Conservation (phyloP, 129 eudicot genomes). For the Centrapalus pauciflorus region DNA sequence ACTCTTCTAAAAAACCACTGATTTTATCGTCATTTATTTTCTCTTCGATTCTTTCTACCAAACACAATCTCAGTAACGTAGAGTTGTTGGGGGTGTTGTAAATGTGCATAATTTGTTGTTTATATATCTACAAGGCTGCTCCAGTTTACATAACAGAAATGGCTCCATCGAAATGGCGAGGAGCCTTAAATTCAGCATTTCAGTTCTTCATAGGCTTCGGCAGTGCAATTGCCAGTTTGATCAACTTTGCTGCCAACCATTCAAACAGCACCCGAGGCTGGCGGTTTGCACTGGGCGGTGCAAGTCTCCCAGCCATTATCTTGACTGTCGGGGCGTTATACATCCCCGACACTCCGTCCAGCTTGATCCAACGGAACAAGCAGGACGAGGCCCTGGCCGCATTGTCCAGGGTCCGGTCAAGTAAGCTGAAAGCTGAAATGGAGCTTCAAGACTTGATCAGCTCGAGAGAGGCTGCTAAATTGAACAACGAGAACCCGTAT, state of each 20-base stretch:
- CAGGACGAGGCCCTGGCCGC: constrained; percentile 27
- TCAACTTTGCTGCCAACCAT: constrained; percentile 25
- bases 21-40: no score
- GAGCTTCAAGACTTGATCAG: constrained; percentile 35
- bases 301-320: constrained; percentile 31
- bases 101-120: neutral
- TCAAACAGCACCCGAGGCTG: constrained; percentile 23
- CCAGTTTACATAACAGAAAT: constrained; percentile 48
- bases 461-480: constrained; percentile 10
- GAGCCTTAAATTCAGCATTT: constrained; percentile 38
- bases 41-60: no score
- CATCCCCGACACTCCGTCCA: constrained; percentile 45
- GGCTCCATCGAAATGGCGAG: constrained; percentile 57
- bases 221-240: constrained; percentile 16
- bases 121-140: constrained; percentile 37
- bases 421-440: constrained; percentile 19
- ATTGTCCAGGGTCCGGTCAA: constrained; percentile 31
- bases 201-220: constrained; percentile 39
- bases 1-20: no score
- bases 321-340: constrained; percentile 30
- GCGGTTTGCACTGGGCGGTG: constrained; percentile 38
- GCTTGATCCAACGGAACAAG: constrained; percentile 43
- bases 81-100: no score
- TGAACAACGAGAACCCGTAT: constrained; percentile 4
- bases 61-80: no score